These are phyloP conservation scores for Colletotrichum phormii DNA, from an alignment of 2,329 filamentous ascomycete genomes.

Conservation along the genomic window DNA sequence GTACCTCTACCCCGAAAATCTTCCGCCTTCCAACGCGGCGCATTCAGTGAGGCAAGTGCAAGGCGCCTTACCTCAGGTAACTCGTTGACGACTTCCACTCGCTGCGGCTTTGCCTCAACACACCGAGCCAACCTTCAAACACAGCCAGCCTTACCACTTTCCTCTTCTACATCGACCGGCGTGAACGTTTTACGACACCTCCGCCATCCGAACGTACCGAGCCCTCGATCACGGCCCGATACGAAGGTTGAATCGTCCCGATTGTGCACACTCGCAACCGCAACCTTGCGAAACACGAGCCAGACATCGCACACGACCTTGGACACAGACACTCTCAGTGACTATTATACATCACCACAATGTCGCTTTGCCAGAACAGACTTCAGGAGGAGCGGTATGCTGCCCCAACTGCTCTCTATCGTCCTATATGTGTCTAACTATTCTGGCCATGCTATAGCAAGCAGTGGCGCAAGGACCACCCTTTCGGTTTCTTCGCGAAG, in stretches of 20 bases:
- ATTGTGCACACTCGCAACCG: neutral
- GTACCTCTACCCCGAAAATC: conserved; percentile 32
- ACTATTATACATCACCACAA: conserved; percentile 51
- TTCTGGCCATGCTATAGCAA: conserved; percentile 68
- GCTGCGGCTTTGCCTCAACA: neutral
- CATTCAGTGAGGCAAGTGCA: conserved; percentile 24
- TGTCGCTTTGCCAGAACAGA: conserved; percentile 91
- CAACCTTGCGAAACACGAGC: conserved; percentile 9
- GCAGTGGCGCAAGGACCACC: conserved; percentile 96
- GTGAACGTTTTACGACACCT: neutral
- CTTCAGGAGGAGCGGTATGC: conserved; percentile 88
- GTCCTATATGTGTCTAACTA: conserved; percentile 39
- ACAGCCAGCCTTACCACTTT: neutral
- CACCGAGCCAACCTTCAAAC: neutral
- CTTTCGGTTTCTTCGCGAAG: conserved; percentile 96
- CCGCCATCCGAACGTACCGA: neutral
- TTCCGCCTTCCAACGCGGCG: conserved; percentile 32
- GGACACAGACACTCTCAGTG: neutral
- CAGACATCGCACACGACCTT: neutral
- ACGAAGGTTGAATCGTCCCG: neutral
- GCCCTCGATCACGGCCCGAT: neutral
- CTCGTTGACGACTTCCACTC: conserved; percentile 19
- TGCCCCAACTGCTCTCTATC: conserved; percentile 13
- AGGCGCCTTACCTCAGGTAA: conserved; percentile 9
- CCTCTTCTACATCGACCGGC: neutral